Percentiles rank a stretch among this genome's conserved stretches.
These are phyloP conservation scores for Colletotrichum musicola DNA, from an alignment of 2,329 filamentous ascomycete genomes.

Conservation along the genomic window DNA sequence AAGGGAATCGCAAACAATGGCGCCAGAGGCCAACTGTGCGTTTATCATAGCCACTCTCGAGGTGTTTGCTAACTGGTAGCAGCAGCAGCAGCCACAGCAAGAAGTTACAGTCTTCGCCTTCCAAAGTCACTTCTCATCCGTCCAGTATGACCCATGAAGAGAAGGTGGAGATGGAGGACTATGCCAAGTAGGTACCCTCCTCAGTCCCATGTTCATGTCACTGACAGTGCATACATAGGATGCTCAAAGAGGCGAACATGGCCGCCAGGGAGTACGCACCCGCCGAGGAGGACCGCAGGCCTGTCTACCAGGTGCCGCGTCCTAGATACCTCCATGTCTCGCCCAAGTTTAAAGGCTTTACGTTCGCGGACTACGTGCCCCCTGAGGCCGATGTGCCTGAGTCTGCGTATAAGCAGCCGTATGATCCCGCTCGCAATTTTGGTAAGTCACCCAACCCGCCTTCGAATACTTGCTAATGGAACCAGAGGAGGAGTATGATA, in stretches of 20 bases:
- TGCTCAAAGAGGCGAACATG: conserved; percentile 30
- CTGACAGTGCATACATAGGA: conserved; percentile 1
- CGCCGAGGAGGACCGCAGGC: conserved; percentile 19
- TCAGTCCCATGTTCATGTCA: background rate
- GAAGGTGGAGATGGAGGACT: conserved; percentile 3
- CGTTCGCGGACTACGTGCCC: conserved; percentile 27
- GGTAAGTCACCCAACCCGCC: background rate
- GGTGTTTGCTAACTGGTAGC: too few species aligned
- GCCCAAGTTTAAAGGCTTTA: conserved; percentile 26
- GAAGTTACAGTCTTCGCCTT: background rate
- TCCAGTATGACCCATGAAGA: background rate
- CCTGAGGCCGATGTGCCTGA: background rate
- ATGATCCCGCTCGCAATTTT: conserved; percentile 23
- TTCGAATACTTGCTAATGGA: background rate
- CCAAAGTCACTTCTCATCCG: background rate
- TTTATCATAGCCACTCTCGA: background rate
- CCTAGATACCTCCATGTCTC: conserved; percentile 38
- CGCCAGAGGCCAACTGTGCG: too few species aligned
- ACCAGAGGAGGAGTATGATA: conserved; percentile 42
- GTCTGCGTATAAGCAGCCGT: conserved; percentile 17
- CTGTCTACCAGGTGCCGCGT: conserved; percentile 36
- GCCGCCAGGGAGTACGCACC: conserved; percentile 27
- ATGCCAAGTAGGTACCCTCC: conserved; percentile 10
- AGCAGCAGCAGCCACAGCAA: background rate
- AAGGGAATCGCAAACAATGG: background rate